Base-by-base conservation (phyloP, 768 basidiomycete genomes). In the Naganishia vaughanmartiniae region DNA sequence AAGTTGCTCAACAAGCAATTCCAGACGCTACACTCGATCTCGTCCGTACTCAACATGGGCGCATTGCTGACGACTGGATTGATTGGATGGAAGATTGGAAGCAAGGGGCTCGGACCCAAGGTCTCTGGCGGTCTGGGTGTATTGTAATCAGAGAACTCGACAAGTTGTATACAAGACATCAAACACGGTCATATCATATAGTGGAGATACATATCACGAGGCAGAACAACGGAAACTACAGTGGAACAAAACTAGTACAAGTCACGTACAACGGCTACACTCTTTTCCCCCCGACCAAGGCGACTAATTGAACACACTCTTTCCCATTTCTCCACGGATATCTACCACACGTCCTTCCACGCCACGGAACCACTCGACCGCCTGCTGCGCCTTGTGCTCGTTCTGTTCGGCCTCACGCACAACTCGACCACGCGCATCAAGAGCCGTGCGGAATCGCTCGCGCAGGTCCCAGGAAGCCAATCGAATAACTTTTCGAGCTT, bases 401-500 rank as follows among this genome's bases (percentile, higher is more conserved):
- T 85, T 84, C 76, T 89, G 89, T 83, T 93, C 92, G 54, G 88
- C 88, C 58, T 83, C 84, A 75, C 85, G 85, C 19, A 95, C 92
- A 77, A 94, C 92, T 76, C 86, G 86, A 45, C 84, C 86, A 54
- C 87, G 83, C 78, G 90, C 88, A 75, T 98, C 93, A 84, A 93
- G 86, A 21, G 91, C 89, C 3, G 82, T 83, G 69, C 87, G 85
- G 84, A 93, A 95, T 53, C 89, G 86, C 81, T 91, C 90, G 74
- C 86, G 86, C 71, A 94, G 78, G 80, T 97, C 94, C 92, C 92
- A 97, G 26, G 90, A 88, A 24, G 91, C 94, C 34, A 93, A 81
- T 57, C 94, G 85, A 70, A 99, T 83, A 55, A 99, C 95, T 83
- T 97, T 97, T 75, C 95, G 86, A 28, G 92, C 91, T 85, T 98